Percentiles rank a stretch among this genome's conserved stretches.
Conservation (phyloP, 2,329 filamentous ascomycete species). For the Colletotrichum magnum region DNA sequence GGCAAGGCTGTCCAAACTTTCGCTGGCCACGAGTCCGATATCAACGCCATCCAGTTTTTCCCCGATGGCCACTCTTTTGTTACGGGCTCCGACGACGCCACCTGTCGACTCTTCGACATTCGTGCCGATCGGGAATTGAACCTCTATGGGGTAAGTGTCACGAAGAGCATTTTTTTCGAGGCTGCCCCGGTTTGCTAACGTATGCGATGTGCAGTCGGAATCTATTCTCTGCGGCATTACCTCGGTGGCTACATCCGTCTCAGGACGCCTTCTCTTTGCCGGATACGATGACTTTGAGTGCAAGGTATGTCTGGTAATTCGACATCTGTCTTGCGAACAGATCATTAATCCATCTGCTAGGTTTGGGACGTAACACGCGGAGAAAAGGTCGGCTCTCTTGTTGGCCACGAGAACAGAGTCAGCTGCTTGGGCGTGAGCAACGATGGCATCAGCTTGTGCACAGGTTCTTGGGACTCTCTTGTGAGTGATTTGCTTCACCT, state of each 20-base stretch:
- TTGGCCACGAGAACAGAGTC: slow-evolving; percentile 98
- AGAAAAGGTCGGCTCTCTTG: slow-evolving; percentile 96
- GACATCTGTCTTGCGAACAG: not conserved
- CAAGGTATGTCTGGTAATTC: slow-evolving; percentile 78
- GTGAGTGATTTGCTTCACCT: slow-evolving; percentile 72
- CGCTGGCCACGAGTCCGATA: slow-evolving; percentile 97
- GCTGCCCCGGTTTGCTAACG: slow-evolving; percentile 40
- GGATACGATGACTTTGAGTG: slow-evolving; percentile 99
- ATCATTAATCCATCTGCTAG: slow-evolving; percentile 61
- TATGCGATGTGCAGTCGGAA: slow-evolving; percentile 76
- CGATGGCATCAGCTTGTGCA: slow-evolving; percentile 98
- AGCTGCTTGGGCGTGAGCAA: slow-evolving; percentile 99
- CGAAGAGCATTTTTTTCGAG: not conserved
- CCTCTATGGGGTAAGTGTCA: slow-evolving; percentile 74
- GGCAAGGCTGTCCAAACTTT: slow-evolving; percentile 99
- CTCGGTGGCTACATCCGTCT: slow-evolving; percentile 97
- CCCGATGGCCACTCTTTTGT: slow-evolving; percentile 98
- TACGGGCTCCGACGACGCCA: slow-evolving; percentile 97
- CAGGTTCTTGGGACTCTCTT: slow-evolving; percentile 98
- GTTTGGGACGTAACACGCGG: slow-evolving; percentile 98
- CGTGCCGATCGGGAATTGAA: slow-evolving; percentile 88
- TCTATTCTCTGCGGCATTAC: slow-evolving; percentile 98
- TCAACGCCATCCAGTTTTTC: slow-evolving; percentile 99
- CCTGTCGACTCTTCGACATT: slow-evolving; percentile 97
- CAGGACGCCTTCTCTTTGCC: slow-evolving; percentile 93